Base-by-base conservation (phyloP, 306 rosid species). In the Cicer judaicum region DNA sequence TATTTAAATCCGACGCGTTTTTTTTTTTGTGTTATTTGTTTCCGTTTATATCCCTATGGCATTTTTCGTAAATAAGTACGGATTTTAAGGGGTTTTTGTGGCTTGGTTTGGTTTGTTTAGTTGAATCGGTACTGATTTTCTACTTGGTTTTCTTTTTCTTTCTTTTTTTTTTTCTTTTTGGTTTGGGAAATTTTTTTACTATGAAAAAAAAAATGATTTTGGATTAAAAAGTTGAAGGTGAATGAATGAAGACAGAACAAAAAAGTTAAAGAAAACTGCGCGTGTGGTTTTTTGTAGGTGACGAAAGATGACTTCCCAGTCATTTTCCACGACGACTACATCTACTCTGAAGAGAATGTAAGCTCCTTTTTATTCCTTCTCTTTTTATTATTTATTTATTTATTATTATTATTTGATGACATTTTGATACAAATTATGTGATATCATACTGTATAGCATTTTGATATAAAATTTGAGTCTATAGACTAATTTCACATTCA, bases 251-350 rank as follows among this genome's bases (percentile, higher is more conserved):
- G 48, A 71, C 57, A 52, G 46, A 48, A 36, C 48, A 13, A 68
- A 72, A 80, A 70, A 40, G 79, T 78, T 81, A 80, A 81, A 81
- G 85, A 56, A 78, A 81, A 81, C 29, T 79, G 73, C 81, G 43
- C 19, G 36, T 72, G 66, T 79, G 75, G 66, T 84, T 85, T 85
- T 88, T 87, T 88, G 92, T 83, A 92, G 97, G 97, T 92, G 73
- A 88, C 97, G 6, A 87, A 54, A 74, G 96, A 92, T 85, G 86
- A 79, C 80, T 92, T 76, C 64, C 97, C 97, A 0, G 85, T 92
- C 86, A 88, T 92, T 81, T 92, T 90, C 90, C 97, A 90, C 53
- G 96, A 92, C 80, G 78, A 73, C 55, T 79, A 78, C 54, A 87
- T 92, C 65, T 61, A 80, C 77, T 36, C 92, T 0, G 74, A 79